Evolutionary conservation across 805 yeast species (phyloP).

Genomic region (Grigorovia humatica): DNA sequence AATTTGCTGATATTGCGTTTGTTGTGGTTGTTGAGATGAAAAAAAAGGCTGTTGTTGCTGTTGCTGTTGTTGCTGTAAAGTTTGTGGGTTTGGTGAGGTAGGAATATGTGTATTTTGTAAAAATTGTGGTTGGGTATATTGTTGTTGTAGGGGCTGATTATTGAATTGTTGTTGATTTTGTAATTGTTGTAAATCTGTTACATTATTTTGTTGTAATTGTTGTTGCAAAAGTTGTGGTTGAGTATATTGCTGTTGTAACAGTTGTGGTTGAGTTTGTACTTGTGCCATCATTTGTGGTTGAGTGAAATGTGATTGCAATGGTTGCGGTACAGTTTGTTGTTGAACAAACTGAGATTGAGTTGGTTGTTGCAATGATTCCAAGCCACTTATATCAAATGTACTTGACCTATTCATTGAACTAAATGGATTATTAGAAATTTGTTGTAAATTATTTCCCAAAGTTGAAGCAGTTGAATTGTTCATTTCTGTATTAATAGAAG

Average conservation of each 20-base stretch:
- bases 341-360: not conserved
- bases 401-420: not conserved
- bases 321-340: not conserved
- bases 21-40: constrained; percentile 6
- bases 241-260: not conserved
- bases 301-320: not conserved
- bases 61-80: not conserved
- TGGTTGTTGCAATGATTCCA: not conserved
- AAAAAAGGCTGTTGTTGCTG: constrained; percentile 5
- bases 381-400: not conserved
- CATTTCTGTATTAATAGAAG: not conserved
- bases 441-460: not conserved
- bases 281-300: not conserved
- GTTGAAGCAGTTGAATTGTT: not conserved
- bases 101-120: not conserved
- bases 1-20: constrained; percentile 11
- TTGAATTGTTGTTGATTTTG: not conserved
- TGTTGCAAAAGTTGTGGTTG: constrained; percentile 2
- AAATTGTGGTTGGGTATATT: constrained; percentile 2
- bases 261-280: not conserved
- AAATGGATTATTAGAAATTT: constrained; percentile 2
- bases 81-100: not conserved
- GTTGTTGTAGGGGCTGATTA: not conserved
- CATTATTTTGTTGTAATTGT: not conserved
- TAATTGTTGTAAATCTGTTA: not conserved